These are phyloP conservation scores for Trypanosomatidae sp. DNA, from an alignment of 208 protist genomes.

Conservation along the genomic window DNA sequence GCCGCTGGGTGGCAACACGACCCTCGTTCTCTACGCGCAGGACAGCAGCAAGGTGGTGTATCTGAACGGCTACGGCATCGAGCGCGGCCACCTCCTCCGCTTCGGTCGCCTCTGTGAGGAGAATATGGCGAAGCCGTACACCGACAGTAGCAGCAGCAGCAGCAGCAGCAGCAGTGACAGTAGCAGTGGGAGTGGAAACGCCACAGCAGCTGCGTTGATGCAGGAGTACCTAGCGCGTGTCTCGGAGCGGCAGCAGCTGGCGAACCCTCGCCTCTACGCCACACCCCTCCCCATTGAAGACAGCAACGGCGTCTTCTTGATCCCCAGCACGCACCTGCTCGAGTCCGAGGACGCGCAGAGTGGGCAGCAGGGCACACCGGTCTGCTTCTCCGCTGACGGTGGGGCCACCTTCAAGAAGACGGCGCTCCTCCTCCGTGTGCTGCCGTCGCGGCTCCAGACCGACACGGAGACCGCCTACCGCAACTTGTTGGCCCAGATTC, in stretches of 20 bases:
- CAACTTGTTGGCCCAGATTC: conserved; percentile 39
- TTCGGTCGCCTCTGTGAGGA: conserved; percentile 57
- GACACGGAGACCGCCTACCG: conserved; percentile 39
- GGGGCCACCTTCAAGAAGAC: conserved; percentile 41
- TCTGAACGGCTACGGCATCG: conserved; percentile 75
- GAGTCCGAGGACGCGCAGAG: conserved; percentile 22
- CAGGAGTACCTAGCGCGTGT: conserved; percentile 11
- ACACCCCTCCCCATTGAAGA: conserved; percentile 62
- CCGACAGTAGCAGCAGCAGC: too few species aligned
- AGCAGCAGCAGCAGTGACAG: not conserved
- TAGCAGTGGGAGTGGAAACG: too few species aligned
- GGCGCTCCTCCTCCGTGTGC: conserved; percentile 34
- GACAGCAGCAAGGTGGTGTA: conserved; percentile 62
- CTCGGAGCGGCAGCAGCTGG: conserved; percentile 28
- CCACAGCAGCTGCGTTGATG: too few species aligned
- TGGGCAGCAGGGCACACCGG: conserved; percentile 9
- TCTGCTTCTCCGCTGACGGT: conserved; percentile 57
- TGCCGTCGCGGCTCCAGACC: conserved; percentile 37
- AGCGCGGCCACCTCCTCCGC: conserved; percentile 47
- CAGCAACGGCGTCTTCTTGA: conserved; percentile 25
- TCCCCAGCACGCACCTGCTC: conserved; percentile 36
- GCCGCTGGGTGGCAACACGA: conserved; percentile 46
- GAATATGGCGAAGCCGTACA: too few species aligned
- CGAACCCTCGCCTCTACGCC: conserved; percentile 54
- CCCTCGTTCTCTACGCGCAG: conserved; percentile 48